phyloP scores from a whole-genome alignment of 2,329 filamentous ascomycete genomes.

The Fusarium temperatum region DNA sequence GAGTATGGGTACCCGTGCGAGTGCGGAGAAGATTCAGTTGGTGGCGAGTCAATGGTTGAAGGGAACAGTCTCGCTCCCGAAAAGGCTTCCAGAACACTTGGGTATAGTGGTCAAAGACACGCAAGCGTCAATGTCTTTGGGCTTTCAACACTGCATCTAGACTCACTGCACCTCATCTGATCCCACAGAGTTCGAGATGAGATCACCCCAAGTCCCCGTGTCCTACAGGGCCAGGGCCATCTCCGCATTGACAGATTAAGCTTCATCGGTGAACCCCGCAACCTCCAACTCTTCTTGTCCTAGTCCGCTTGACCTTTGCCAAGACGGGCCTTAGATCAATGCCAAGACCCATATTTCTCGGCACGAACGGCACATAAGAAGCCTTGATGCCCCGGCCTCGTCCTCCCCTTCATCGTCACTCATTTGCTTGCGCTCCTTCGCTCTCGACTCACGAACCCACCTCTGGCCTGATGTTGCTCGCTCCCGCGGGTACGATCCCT shows the following conservation, averaged over 20 bases:
- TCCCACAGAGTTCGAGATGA: background rate
- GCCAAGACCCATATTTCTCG: slow-evolving; percentile 5
- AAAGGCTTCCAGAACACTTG: background rate
- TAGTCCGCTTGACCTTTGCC: background rate
- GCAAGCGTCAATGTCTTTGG: background rate
- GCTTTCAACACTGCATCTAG: background rate
- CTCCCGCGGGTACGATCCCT: background rate
- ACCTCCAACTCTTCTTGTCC: background rate
- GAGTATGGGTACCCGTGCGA: background rate
- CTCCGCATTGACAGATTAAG: background rate
- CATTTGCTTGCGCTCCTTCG: background rate
- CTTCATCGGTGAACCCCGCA: background rate
- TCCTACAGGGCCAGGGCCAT: background rate
- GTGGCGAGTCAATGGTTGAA: background rate
- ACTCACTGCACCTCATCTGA: background rate
- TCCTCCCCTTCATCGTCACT: background rate
- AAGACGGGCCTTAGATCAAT: background rate
- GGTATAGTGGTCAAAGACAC: background rate
- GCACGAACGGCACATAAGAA: slow-evolving; percentile 25
- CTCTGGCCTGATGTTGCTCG: background rate
- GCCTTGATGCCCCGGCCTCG: background rate
- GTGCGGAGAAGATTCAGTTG: background rate
- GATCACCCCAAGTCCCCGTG: background rate
- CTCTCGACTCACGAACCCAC: background rate
- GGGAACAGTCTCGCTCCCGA: background rate